These are phyloP conservation scores for Fusarium penzigii DNA, from an alignment of 2,329 filamentous ascomycete species.

Conservation along the genomic window DNA sequence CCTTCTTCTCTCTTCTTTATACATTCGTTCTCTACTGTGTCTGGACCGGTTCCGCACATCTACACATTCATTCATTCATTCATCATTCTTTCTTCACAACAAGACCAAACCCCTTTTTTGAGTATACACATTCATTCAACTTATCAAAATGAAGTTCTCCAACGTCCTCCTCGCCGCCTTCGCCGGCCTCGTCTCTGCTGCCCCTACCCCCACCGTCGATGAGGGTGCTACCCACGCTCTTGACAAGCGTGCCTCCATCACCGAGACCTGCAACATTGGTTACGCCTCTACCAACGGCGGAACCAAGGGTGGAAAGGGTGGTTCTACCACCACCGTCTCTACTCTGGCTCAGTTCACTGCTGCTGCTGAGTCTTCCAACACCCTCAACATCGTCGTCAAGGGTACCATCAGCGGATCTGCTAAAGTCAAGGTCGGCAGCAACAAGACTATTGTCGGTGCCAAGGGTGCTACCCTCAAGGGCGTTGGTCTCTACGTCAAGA, in stretches of 20 bases:
- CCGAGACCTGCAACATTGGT: slow-evolving; percentile 38
- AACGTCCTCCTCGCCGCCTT: slow-evolving; percentile 30
- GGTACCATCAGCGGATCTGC: slow-evolving; percentile 42
- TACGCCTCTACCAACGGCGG: slow-evolving; percentile 39
- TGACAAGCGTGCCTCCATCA: slow-evolving; percentile 38
- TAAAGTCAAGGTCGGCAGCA: slow-evolving; percentile 43
- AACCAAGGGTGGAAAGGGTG: slow-evolving; percentile 53
- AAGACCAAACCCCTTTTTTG: slow-evolving; percentile 9
- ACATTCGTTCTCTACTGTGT: not conserved
- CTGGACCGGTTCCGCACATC: slow-evolving; percentile 15
- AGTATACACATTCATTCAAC: slow-evolving; percentile 4
- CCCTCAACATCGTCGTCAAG: slow-evolving; percentile 43
- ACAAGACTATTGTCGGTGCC: slow-evolving; percentile 49
- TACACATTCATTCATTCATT: slow-evolving; percentile 2
- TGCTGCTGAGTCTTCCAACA: slow-evolving; percentile 46
- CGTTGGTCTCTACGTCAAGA: slow-evolving; percentile 54
- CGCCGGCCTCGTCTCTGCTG: slow-evolving; percentile 32
- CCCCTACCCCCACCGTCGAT: slow-evolving; percentile 33
- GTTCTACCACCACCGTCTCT: slow-evolving; percentile 47
- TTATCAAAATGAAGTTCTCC: slow-evolving; percentile 35
- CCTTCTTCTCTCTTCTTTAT: not conserved
- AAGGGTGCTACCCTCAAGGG: slow-evolving; percentile 41
- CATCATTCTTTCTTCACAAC: not conserved
- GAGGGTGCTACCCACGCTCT: slow-evolving; percentile 28
- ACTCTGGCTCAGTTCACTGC: slow-evolving; percentile 46